Conservation (phyloP, 768 basidiomycete species). For the Podaxis pistillaris region DNA sequence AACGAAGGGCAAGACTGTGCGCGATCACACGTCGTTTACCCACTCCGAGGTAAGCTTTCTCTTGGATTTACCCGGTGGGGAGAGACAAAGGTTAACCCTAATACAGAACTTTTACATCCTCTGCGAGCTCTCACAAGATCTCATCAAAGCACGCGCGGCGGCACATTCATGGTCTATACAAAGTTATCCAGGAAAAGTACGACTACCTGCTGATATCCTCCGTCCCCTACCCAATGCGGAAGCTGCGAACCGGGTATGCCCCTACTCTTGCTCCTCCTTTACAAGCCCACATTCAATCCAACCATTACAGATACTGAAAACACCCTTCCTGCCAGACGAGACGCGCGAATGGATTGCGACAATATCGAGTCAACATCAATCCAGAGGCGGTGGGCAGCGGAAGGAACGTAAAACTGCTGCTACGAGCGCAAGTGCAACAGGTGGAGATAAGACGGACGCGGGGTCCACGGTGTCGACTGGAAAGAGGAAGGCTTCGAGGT, state of each 20-base stretch:
- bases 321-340: constrained; percentile 64
- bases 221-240: constrained; percentile 65
- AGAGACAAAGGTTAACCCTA: not conserved
- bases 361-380: constrained; percentile 32
- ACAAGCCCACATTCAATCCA: not conserved
- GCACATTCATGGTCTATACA: constrained; percentile 71
- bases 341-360: constrained; percentile 58
- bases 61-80: not conserved
- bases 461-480: constrained; percentile 1
- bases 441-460: not conserved
- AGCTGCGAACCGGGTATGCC: constrained; percentile 56
- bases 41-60: constrained; percentile 60
- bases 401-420: constrained; percentile 49
- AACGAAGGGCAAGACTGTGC: constrained; percentile 80
- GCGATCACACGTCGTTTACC: constrained; percentile 67
- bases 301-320: constrained; percentile 56
- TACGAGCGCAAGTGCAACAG: not conserved
- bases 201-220: constrained; percentile 81
- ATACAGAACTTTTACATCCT: constrained; percentile 86
- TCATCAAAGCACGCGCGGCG: constrained; percentile 72
- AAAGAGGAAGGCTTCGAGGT: constrained; percentile 7
- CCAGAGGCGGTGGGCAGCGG: constrained; percentile 43
- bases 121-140: constrained; percentile 85
- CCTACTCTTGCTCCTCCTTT: not conserved
- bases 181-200: constrained; percentile 78